Conservation (phyloP, 192 early-diverging fungal genomes). For the Podila verticillata region DNA sequence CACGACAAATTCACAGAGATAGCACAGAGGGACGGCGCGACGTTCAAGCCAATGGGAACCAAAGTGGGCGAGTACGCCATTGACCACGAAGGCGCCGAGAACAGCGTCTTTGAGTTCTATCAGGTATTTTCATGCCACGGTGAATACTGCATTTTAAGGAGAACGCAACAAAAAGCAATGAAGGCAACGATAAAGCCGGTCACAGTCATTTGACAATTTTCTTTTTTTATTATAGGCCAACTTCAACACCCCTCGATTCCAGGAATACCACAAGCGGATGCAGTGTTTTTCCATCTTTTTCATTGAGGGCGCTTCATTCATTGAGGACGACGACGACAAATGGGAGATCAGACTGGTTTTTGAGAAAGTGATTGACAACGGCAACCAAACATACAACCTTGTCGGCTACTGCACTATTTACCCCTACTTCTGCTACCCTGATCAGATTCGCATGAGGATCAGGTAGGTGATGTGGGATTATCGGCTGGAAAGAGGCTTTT, state of each 20-base stretch:
- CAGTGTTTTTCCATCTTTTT: conserved; percentile 85
- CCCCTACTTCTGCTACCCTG: conserved; percentile 86
- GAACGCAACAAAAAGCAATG: neutral
- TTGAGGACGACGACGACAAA: conserved; percentile 83
- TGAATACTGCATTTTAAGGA: neutral
- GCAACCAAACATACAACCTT: conserved; percentile 67
- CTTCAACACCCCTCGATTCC: conserved; percentile 74
- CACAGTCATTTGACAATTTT: neutral
- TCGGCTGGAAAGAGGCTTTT: conserved; percentile 1
- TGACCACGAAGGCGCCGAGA: conserved; percentile 51
- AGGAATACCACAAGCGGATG: conserved; percentile 81
- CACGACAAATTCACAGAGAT: conserved; percentile 69
- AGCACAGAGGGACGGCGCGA: conserved; percentile 66
- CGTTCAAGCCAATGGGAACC: conserved; percentile 83
- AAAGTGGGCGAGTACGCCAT: conserved; percentile 77
- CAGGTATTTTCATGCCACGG: conserved; percentile 50
- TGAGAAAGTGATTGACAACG: conserved; percentile 58
- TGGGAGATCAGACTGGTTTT: conserved; percentile 83
- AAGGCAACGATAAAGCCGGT: neutral
- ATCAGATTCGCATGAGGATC: conserved; percentile 83
- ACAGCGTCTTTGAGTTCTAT: conserved; percentile 74
- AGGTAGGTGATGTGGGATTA: conserved; percentile 58
- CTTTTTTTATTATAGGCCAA: conserved; percentile 48
- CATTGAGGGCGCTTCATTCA: conserved; percentile 90
- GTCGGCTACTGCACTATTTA: conserved; percentile 90